Conservation (phyloP, 1,284 basidiomycete species). For the Leccinum griseonigrum region DNA sequence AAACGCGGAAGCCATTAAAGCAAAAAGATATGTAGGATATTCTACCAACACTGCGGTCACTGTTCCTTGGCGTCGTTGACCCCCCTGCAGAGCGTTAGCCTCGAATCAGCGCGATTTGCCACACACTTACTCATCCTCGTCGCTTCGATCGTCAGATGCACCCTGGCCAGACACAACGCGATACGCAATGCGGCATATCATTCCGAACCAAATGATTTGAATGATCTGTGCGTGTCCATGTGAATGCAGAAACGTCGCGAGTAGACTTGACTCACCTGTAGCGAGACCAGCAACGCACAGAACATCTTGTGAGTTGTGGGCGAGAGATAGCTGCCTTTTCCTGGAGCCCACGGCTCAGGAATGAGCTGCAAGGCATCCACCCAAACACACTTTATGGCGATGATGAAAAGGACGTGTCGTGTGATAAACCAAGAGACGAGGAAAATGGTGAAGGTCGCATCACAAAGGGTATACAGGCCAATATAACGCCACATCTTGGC, state of each 20-base stretch:
- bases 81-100: conserved; percentile 13
- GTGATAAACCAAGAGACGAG: conserved; percentile 88
- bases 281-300: conserved; percentile 50
- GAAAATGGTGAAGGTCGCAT: conserved; percentile 79
- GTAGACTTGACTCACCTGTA: conserved; percentile 51
- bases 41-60: conserved; percentile 28
- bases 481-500: conserved; percentile 96
- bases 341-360: conserved; percentile 56
- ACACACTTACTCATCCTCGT: conserved; percentile 67
- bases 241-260: conserved; percentile 10
- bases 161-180: conserved; percentile 74
- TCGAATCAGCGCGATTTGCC: not conserved
- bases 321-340: conserved; percentile 57
- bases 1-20: conserved; percentile 28
- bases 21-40: conserved; percentile 18
- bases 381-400: conserved; percentile 63
- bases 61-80: conserved; percentile 23
- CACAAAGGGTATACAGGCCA: conserved; percentile 63
- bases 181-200: conserved; percentile 82
- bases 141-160: conserved; percentile 85
- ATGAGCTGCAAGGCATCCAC: conserved; percentile 50
- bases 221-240: conserved; percentile 47
- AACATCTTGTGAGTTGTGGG: conserved; percentile 48
- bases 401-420: conserved; percentile 76
- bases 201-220: conserved; percentile 82